Conservation (phyloP, 2,329 filamentous ascomycete species). For the Neophaeococcomyces aloes region DNA sequence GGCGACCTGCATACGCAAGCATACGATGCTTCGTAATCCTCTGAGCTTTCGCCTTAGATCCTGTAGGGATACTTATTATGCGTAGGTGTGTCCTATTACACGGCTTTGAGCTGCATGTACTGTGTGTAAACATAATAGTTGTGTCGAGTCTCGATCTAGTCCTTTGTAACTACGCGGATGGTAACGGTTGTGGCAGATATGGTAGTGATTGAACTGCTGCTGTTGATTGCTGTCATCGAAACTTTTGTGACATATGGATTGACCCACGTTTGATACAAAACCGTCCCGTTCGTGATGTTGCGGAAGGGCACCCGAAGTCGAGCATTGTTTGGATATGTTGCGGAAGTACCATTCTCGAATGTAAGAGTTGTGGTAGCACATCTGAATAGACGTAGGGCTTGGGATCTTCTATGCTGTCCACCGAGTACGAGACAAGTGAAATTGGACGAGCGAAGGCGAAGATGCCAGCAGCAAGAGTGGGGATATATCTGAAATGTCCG, state of each 20-base stretch:
- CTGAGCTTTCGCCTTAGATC: no score
- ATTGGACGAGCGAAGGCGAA: conserved; percentile 8
- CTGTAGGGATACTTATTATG: no score
- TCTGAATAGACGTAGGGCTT: conserved; percentile 5
- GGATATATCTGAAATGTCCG: conserved; percentile 40
- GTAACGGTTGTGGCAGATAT: no score
- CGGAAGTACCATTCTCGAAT: conserved; percentile 26
- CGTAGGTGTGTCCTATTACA: no score
- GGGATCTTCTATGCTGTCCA: conserved; percentile 9
- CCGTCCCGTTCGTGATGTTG: conserved; percentile 29
- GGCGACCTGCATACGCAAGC: no score
- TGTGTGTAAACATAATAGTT: no score
- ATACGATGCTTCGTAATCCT: no score
- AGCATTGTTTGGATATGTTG: conserved; percentile 22
- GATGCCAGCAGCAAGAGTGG: conserved; percentile 22
- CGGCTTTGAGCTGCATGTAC: no score
- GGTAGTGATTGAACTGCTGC: no score
- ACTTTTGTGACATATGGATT: not conserved
- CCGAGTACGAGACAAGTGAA: conserved; percentile 12
- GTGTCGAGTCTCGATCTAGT: no score
- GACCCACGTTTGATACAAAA: conserved; percentile 32
- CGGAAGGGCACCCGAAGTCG: conserved; percentile 24
- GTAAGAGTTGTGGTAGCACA: conserved; percentile 4
- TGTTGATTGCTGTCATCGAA: not conserved
- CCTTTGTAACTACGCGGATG: no score